Evolutionary conservation across 768 basidiomycete genomes (phyloP), one percentile per base, ranked within the genome.

Genomic region (Pisolithus sp.): DNA sequence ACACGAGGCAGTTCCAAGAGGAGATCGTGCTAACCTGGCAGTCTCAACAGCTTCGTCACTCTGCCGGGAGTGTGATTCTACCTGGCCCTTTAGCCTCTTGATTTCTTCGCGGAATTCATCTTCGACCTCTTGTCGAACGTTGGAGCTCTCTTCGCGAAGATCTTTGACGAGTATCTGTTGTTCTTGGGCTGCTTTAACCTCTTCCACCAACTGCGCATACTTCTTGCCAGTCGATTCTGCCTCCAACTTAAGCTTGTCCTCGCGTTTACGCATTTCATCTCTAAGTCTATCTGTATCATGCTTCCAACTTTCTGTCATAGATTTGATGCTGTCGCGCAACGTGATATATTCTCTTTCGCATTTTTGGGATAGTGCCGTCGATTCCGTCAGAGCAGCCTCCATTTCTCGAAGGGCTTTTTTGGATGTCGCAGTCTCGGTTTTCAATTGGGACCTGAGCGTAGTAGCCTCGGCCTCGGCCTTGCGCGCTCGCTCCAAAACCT

Each of bases 401-500:
- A 92, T 88, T 59, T 92, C 89, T 20, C 86, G 82, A 10, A 91
- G 63, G 0, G 81, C 71, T 63, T 86, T 86, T 68, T 92, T 93
- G 8, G 85, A 80, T 12, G 78, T 76, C 2, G 81, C 67, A 2
- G 85, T 83, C 62, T 91, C 88, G 15, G 75, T 69, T 68, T 91
- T 90, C 57, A 92, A 78, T 56, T 86, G 83, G 3, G 76, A 59
- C 67, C 86, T 90, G 7, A 93, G 72, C 18, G 77, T 58, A 4
- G 79, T 65, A 3, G 86, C 82, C 60, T 91, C 86, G 0, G 82
- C 76, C 65, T 94, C 92, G 4, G 92, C 92, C 61, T 89, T 88
- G 39, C 91, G 80, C 17, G 91, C 91, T 5, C 92, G 82, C 57
- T 89, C 87, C 30, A 93, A 76, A 13, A 89, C 82, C 85, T 86